Conservation (phyloP, 176 grass and related monocot species). For the Ananas comosus region DNA sequence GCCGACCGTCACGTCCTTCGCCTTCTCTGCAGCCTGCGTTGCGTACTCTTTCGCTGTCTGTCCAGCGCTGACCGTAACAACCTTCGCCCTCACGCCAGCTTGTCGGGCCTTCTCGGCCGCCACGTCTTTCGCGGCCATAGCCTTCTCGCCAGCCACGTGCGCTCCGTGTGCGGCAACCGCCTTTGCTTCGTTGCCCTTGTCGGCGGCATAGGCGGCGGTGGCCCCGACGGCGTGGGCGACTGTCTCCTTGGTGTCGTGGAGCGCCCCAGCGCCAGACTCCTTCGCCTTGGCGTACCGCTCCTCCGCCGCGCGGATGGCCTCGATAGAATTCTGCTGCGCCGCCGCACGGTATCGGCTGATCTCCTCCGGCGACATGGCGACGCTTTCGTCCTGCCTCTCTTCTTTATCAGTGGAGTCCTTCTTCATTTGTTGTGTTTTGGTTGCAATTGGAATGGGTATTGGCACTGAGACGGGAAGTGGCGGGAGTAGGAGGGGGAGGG, state of each 20-base stretch:
- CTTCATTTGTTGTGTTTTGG: not conserved
- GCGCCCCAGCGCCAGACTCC: slow-evolving; percentile 8
- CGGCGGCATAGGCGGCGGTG: slow-evolving; percentile 17
- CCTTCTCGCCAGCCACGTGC: slow-evolving; percentile 17
- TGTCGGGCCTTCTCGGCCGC: not conserved
- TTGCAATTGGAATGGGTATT: not conserved
- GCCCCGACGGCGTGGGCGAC: slow-evolving; percentile 17
- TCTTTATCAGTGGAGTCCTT: not conserved
- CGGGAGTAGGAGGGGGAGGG: not conserved
- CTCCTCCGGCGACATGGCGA: slow-evolving; percentile 41
- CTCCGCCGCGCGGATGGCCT: slow-evolving; percentile 54
- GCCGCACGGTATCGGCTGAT: slow-evolving; percentile 48
- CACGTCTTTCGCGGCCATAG: slow-evolving; percentile 20
- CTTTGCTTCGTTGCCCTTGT: slow-evolving; percentile 31
- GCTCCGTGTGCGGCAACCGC: slow-evolving; percentile 4
- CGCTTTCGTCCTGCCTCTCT: not conserved
- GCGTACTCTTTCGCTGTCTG: slow-evolving; percentile 32
- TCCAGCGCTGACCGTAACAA: slow-evolving; percentile 19
- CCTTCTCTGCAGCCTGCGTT: slow-evolving; percentile 39
- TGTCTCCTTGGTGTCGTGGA: slow-evolving; percentile 13
- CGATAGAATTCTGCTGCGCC: slow-evolving; percentile 64
- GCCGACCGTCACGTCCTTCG: slow-evolving; percentile 33
- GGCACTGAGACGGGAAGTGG: not conserved
- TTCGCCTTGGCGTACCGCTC: slow-evolving; percentile 51
- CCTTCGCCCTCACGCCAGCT: slow-evolving; percentile 23